phyloP scores from a whole-genome alignment of 805 yeast species.

The Suhomyces sp. region DNA sequence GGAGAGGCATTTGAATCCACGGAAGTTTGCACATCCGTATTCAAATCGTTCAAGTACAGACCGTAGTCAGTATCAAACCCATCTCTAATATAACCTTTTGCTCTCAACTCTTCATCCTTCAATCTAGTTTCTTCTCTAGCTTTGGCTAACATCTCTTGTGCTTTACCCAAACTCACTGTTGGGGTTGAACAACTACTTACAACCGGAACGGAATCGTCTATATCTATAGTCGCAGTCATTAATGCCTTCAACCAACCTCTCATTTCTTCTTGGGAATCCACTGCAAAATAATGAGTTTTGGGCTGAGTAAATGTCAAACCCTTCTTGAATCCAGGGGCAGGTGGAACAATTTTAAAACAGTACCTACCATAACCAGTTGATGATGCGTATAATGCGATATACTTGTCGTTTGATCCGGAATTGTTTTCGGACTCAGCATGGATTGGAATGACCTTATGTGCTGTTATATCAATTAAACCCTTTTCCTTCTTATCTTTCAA shows the following conservation, averaged over 20 bases:
- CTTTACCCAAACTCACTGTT: conserved; percentile 83
- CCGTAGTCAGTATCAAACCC: conserved; percentile 20
- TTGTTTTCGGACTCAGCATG: conserved; percentile 34
- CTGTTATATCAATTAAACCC: conserved; percentile 93
- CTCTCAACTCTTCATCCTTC: conserved; percentile 51
- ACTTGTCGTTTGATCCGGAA: conserved; percentile 76
- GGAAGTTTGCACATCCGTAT: conserved; percentile 22
- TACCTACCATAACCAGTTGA: conserved; percentile 91
- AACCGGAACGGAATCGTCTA: conserved; percentile 90
- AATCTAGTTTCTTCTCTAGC: conserved; percentile 72
- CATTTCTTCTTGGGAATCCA: conserved; percentile 88
- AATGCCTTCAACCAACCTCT: conserved; percentile 92
- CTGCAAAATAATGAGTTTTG: conserved; percentile 93
- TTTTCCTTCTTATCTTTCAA: conserved; percentile 79
- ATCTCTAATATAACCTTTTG: conserved; percentile 36
- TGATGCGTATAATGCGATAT: conserved; percentile 85
- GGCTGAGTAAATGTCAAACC: conserved; percentile 97
- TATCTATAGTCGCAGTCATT: conserved; percentile 93
- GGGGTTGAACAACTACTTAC: conserved; percentile 93
- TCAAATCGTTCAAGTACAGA: conserved; percentile 11
- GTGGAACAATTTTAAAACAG: conserved; percentile 91
- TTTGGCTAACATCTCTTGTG: conserved; percentile 80
- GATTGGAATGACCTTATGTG: conserved; percentile 84
- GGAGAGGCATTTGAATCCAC: conserved; percentile 32
- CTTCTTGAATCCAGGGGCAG: conserved; percentile 94